Percentiles rank a stretch among this genome's conserved stretches.
phyloP scores from a whole-genome alignment of 495 filamentous ascomycete species.

The Geoglossum glabrum region DNA sequence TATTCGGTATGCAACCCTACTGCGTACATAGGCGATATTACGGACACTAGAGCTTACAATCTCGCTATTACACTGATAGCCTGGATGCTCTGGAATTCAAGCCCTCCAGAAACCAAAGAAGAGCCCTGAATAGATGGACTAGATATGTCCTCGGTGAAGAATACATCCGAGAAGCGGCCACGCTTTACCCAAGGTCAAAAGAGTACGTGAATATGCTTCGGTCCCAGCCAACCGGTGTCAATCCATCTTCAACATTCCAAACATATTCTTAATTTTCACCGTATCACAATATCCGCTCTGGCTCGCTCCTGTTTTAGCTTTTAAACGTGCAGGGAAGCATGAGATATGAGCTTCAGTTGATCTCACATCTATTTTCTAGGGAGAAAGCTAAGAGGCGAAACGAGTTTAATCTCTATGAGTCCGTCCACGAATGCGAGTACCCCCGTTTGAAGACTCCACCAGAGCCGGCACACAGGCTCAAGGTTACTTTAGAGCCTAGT shows the following conservation, averaged over 20 bases:
- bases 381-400: slow-evolving; percentile 54
- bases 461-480: slow-evolving; percentile 58
- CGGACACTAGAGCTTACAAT: background rate
- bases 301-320: background rate
- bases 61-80: slow-evolving; percentile 15
- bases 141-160: slow-evolving; percentile 58
- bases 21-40: background rate
- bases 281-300: background rate
- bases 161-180: slow-evolving; percentile 54
- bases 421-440: slow-evolving; percentile 55
- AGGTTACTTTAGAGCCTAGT: slow-evolving; percentile 62
- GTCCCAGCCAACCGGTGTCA: background rate
- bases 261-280: background rate
- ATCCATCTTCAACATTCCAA: background rate
- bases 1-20: slow-evolving; percentile 34
- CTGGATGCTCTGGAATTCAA: slow-evolving; percentile 52
- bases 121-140: slow-evolving; percentile 80
- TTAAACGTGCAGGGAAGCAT: slow-evolving; percentile 5
- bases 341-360: background rate
- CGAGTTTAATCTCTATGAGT: slow-evolving; percentile 50
- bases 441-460: slow-evolving; percentile 30
- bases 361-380: slow-evolving; percentile 16
- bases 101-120: slow-evolving; percentile 61
- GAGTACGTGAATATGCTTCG: slow-evolving; percentile 30
- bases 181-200: slow-evolving; percentile 54